Evolutionary conservation across 495 filamentous ascomycete species (phyloP).

Genomic region (Annulohypoxylon nitens): DNA sequence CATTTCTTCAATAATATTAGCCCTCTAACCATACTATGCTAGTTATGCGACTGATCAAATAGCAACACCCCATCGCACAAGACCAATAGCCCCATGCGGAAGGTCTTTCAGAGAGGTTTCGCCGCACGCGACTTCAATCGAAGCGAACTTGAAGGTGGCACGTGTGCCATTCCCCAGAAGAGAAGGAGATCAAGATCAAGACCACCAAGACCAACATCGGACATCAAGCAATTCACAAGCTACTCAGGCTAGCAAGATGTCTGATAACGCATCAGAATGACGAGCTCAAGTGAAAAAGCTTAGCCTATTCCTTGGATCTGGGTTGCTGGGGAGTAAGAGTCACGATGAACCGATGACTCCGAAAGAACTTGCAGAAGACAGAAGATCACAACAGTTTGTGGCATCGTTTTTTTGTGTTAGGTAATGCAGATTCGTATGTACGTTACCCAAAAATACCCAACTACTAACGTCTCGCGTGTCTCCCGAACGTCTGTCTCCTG

Average conservation of each 20-base stretch:
- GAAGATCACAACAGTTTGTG: neutral
- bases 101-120: conserved; percentile 31
- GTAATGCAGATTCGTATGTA: conserved; percentile 23
- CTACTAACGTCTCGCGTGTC: conserved; percentile 8
- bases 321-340: neutral
- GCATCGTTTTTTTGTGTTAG: conserved; percentile 15
- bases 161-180: conserved; percentile 40
- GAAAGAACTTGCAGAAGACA: neutral
- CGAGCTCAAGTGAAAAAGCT: conserved; percentile 8
- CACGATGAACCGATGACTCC: neutral
- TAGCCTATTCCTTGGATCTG: neutral
- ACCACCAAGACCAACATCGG: neutral
- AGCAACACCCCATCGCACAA: conserved; percentile 9
- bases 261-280: conserved; percentile 20
- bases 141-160: conserved; percentile 23
- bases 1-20: conserved; percentile 36
- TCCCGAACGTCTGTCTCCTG: neutral
- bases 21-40: neutral
- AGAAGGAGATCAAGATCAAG: conserved; percentile 28
- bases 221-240: neutral
- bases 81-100: conserved; percentile 34
- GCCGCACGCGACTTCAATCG: conserved; percentile 35
- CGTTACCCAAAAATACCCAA: neutral
- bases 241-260: neutral
- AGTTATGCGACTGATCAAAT: conserved; percentile 17